Base-by-base conservation (phyloP, 1,284 basidiomycete genomes). In the Microstroma glucosiphilum region DNA sequence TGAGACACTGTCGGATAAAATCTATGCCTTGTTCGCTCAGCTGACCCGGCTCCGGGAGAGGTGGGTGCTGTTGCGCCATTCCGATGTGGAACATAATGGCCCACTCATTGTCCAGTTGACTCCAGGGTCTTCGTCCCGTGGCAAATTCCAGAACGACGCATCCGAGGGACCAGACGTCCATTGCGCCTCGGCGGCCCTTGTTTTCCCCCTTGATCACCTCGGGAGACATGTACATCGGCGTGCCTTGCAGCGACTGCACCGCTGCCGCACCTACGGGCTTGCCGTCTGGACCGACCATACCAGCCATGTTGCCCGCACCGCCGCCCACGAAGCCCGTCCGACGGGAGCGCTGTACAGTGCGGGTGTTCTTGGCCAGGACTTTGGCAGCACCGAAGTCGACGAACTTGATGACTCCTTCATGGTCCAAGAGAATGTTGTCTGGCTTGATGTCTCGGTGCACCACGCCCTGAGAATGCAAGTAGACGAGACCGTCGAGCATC, bases 151-250 rank as follows among this genome's bases (percentile, higher is more conserved):
- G 85, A 1, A 98, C 88, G 23, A 98, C 92, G 78, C 96, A 98
- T 6, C 96, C 96, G 63, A 98, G 81, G 40, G 89, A 89, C 96
- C 96, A 99, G 54, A 99, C 88, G 78, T 99, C 96, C 87, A 96
- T 96, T 1, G 96, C 92, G n/a, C 94, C 94, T 65, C 90, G 87
- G 60, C 89, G 84, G 37, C 91, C 90, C 25, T 75, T 63, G 19
- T 75, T 63, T 21, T 80, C 80, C 17, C 88, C 86, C 81, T 96
- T 92, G 83, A 99, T 98, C 57, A 97, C 88, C 79, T 99, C 96
- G 0, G 96, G 96, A 11, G 92, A 94, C 90, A 99, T 96, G 81
- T 98, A 99, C 94, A 98, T 98, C 0, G 96, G 96, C 19, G 96
- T 99, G 13, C 96, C 96, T 1, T 94, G 96, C 60, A 78, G 58